Conservation (phyloP, 208 protist genomes). For the Crithidia sp. region DNA sequence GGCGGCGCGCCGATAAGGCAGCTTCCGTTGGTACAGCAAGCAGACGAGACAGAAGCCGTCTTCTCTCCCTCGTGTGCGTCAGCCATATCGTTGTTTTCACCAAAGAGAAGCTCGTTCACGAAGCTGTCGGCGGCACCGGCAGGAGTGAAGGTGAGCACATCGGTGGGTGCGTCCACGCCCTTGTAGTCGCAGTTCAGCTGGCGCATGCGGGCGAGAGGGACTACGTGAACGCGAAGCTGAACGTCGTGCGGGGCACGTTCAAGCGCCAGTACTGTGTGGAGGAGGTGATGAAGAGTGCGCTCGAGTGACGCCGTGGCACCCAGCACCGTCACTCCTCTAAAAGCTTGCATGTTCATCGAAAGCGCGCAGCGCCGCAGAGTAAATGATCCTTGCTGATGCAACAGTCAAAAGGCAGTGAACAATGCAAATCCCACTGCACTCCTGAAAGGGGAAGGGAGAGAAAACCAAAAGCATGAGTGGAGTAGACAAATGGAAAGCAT, state of each 20-base stretch:
- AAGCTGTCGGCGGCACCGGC: conserved; percentile 6
- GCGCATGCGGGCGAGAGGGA: conserved; percentile 56
- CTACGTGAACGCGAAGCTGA: conserved; percentile 54
- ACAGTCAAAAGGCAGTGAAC: too few relatives aligned
- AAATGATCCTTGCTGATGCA: too few relatives aligned
- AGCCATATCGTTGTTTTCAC: conserved; percentile 4
- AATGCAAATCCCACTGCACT: too few relatives aligned
- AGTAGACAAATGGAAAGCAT: not conserved
- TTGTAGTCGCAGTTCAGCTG: conserved; percentile 50
- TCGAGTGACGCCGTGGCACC: conserved; percentile 50
- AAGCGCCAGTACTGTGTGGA: conserved; percentile 45
- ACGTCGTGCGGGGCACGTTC: conserved; percentile 51
- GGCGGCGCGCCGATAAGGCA: not conserved
- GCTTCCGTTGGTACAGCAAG: not conserved
- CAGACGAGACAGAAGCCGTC: not conserved
- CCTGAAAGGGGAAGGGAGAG: not conserved
- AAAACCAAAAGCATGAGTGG: not conserved
- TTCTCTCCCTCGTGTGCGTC: not conserved
- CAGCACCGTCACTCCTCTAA: conserved; percentile 39
- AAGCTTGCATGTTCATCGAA: conserved; percentile 10
- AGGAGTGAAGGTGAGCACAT: conserved; percentile 82
- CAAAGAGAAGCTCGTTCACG: conserved; percentile 62
- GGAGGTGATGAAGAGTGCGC: conserved; percentile 27
- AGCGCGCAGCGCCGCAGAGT: not conserved
- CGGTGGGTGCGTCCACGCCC: conserved; percentile 57